Percentiles rank a stretch among this genome's conserved stretches.
Conservation (phyloP, 164 flowering plant genomes). For the Stephania cephalantha region DNA sequence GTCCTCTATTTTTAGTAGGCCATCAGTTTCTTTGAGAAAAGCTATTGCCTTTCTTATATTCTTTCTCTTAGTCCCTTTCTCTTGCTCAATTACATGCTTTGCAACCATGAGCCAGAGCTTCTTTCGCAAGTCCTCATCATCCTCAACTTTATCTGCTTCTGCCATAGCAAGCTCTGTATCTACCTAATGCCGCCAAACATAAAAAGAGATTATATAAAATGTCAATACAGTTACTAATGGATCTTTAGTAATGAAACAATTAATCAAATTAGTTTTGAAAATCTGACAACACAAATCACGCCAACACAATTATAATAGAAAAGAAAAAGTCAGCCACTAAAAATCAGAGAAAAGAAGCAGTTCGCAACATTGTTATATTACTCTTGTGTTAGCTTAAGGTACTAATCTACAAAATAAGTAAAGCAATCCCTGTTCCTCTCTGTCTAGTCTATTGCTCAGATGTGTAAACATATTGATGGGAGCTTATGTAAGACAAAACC, state of each 20-base stretch:
- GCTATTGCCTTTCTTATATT: slow-evolving; percentile 97
- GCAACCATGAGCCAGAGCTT: slow-evolving; percentile 99
- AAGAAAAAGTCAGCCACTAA: neutral
- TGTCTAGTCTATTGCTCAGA: neutral
- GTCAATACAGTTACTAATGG: neutral
- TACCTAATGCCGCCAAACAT: slow-evolving; percentile 42
- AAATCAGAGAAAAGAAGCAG: neutral
- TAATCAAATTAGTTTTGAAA: neutral
- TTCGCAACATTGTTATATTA: neutral
- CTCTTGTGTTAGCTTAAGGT: neutral
- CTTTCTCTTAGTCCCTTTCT: slow-evolving; percentile 95
- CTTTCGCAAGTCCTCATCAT: slow-evolving; percentile 96
- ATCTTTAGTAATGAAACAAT: neutral
- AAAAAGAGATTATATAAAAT: slow-evolving; percentile 3
- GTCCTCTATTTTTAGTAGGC: slow-evolving; percentile 93
- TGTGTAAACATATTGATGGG: neutral
- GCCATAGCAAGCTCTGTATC: slow-evolving; percentile 99
- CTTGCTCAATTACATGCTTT: slow-evolving; percentile 95
- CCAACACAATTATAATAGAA: neutral
- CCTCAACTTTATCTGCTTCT: slow-evolving; percentile 99
- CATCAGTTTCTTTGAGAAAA: slow-evolving; percentile 98
- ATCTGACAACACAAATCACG: neutral
- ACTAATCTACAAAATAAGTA: neutral
- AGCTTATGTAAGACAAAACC: neutral
- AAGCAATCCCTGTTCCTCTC: neutral